Evolutionary conservation across 1,284 basidiomycete genomes (phyloP), one percentile per base, ranked within the genome.

Genomic region (Pseudozyma sp.): DNA sequence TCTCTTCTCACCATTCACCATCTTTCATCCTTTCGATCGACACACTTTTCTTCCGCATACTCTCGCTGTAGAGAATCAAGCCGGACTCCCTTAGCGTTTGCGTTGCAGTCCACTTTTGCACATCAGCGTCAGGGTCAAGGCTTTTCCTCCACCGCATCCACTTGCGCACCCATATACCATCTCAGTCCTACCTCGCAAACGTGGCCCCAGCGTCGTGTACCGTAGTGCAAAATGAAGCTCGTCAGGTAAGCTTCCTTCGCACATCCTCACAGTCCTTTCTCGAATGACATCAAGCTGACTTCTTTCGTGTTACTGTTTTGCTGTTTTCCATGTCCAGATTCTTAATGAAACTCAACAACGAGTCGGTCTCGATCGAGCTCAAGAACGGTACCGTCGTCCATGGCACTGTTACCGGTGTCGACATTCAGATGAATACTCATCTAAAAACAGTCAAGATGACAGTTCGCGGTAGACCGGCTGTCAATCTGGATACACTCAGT

Each of bases 261-360:
- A 14, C 9, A 8, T 0, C 13, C 39, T 42, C 25, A 21, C 19
- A 12, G 4, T 21, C 10, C 35, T 19, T 10, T 34, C 21, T 19
- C n/a, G 18, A 8, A 8, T 21, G 16, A 39, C 0, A 14, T 12
- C 16, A 38, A 6, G 13, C 18, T n/a, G 5, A n/a, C 13, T 5
- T 3, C 13, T 10, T 10, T 10, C 13, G 16, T n/a, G 9, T 14
- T 16, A n/a, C 18, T 16, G 5, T 44, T 18, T 44, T 16, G 43
- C 43, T 19, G 16, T 49, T 54, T 34, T 45, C 14, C 39, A 11
- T 47, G 9, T 18, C 9, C 85, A 96, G 94, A 86, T 96, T 97
- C 87, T 90, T 97, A 89, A 98, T 98, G 96, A 99, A 98, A 90
- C 88, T 99, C 87, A 97, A 97, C 90, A 98, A 98, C 86, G 96